These are phyloP conservation scores for Prillingera fragicola DNA, from an alignment of 1,284 basidiomycete genomes.

Conservation along the genomic window DNA sequence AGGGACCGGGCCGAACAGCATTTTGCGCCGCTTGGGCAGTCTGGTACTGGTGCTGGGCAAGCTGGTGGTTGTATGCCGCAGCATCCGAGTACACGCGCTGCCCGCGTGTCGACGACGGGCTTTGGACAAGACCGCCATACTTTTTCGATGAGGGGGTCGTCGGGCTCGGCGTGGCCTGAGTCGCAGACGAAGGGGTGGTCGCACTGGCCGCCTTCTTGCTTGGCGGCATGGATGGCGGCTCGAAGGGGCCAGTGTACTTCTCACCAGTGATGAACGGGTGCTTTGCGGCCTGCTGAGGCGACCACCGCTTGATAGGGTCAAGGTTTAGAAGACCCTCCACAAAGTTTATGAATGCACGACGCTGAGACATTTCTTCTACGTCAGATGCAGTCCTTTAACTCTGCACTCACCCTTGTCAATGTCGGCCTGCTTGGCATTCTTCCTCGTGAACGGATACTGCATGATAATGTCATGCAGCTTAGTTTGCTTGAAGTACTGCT, in stretches of 20 bases:
- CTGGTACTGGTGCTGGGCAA: conserved; percentile 88
- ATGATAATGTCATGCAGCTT: conserved; percentile 93
- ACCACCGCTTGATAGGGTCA: conserved; percentile 93
- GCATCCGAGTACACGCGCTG: conserved; percentile 85
- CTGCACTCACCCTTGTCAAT: conserved; percentile 74
- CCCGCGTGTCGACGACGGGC: conserved; percentile 59
- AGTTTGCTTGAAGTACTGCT: conserved; percentile 96
- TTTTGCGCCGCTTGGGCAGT: conserved; percentile 60
- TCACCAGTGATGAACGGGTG: conserved; percentile 99
- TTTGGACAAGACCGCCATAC: conserved; percentile 84
- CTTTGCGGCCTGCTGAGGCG: conserved; percentile 88
- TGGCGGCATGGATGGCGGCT: conserved; percentile 36
- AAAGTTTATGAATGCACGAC: conserved; percentile 95
- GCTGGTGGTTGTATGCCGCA: conserved; percentile 87
- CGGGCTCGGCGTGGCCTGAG: conserved; percentile 11
- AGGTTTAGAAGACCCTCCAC: conserved; percentile 89
- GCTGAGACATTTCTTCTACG: conserved; percentile 76
- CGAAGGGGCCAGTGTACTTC: conserved; percentile 81
- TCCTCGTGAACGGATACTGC: conserved; percentile 79
- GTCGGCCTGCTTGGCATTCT: conserved; percentile 74
- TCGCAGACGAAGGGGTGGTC: conserved; percentile 3
- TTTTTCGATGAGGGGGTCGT: conserved; percentile 54
- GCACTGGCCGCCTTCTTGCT: conserved; percentile 10
- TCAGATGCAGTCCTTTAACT: neutral
- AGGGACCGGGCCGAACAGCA: conserved; percentile 29